Evolutionary conservation across 2,329 filamentous ascomycete genomes (phyloP).

Genomic region (Colletotrichum sp.): DNA sequence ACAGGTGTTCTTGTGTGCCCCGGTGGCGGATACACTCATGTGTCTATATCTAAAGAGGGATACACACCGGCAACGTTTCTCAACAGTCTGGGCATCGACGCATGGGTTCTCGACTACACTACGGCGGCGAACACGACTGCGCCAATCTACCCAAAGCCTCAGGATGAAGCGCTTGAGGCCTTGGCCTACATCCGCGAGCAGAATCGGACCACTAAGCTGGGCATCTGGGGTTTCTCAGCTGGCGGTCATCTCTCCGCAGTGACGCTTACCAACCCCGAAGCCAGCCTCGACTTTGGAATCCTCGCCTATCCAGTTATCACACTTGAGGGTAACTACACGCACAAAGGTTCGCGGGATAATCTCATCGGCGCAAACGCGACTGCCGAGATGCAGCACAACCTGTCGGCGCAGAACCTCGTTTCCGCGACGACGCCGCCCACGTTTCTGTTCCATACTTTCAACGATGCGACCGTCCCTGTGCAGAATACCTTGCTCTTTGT

Average conservation of each 20-base stretch:
- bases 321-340: slow-evolving; percentile 21
- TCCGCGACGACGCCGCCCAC: slow-evolving; percentile 30
- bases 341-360: slow-evolving; percentile 24
- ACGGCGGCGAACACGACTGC: slow-evolving; percentile 14
- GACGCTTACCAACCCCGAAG: slow-evolving; percentile 23
- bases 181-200: slow-evolving; percentile 22
- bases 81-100: slow-evolving; percentile 22
- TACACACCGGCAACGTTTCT: slow-evolving; percentile 18
- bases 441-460: slow-evolving; percentile 38
- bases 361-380: slow-evolving; percentile 23
- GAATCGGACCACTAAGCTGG: slow-evolving; percentile 22
- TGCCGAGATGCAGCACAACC: slow-evolving; percentile 15
- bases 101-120: slow-evolving; percentile 26
- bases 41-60: slow-evolving; percentile 21
- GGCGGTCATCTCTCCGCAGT: slow-evolving; percentile 27
- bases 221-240: slow-evolving; percentile 28
- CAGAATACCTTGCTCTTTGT: slow-evolving; percentile 31
- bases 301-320: slow-evolving; percentile 27
- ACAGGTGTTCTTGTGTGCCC: slow-evolving; percentile 24
- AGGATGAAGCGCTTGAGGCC: slow-evolving; percentile 22
- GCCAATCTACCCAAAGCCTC: slow-evolving; percentile 23
- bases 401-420: slow-evolving; percentile 31
- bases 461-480: slow-evolving; percentile 29
- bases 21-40: slow-evolving; percentile 21
- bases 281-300: slow-evolving; percentile 25